Evolutionary conservation across 2,329 filamentous ascomycete genomes (phyloP), one percentile per base, ranked within the genome.

Genomic region (Nectriaceae sp.): DNA sequence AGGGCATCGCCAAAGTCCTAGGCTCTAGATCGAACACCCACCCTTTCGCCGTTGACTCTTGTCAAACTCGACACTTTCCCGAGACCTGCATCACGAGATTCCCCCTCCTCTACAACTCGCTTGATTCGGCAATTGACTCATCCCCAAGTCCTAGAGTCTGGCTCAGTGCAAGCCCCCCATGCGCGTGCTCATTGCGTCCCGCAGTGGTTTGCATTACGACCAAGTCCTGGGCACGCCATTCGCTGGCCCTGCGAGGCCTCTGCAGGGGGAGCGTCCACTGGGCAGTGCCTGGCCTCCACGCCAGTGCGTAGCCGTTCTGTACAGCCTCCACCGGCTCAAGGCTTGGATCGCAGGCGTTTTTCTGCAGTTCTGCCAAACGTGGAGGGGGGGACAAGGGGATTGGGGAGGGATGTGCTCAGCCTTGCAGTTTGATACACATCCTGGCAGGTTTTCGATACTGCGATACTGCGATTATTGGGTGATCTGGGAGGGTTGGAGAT

Each of bases 101-200:
- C 24, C 46, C 44, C 22, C n/a, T 13, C 20, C 38, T 26, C 40
- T 44, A 44, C 39, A 33, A 24, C 36, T 39, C 43, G 21, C 20
- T 50, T 36, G 37, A 45, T 46, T 51, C 59, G 56, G 59, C 59
- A 60, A 37, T 61, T 62, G 59, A 61, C 38, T 61, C 59, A 61
- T 58, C 49, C 31, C 42, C 44, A 41, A 21, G 29, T 37, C 20
- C 21, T 18, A 38, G 31, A 22, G 37, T 43, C 39, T 39, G 19
- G 39, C 38, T 47, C 42, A 46, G 47, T 41, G 45, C 31, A 35
- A 44, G 41, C 50, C 41, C 44, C 24, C 41, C 26, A 53, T 59
- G 56, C 57, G 47, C 43, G 56, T 59, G 53, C 52, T 53, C 31
- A 18, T 10, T 13, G 39, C 22, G 21, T 40, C 42, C 50, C 48